Conservation (phyloP, 148 eudicot species). For the Vaccinium corymbosum region DNA sequence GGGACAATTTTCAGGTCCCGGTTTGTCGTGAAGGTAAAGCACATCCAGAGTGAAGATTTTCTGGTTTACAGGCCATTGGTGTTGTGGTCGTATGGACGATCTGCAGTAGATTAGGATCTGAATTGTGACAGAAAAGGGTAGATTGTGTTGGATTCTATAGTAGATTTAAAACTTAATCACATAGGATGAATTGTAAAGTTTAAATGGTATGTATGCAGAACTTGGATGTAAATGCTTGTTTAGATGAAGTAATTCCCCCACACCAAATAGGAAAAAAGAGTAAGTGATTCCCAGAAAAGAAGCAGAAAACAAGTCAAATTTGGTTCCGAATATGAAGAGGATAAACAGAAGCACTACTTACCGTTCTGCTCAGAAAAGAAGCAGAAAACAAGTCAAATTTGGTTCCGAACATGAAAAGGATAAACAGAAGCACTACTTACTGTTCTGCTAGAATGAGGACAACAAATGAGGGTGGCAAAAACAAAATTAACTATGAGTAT, state of each 20-base stretch:
- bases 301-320: neutral
- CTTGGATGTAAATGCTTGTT: neutral
- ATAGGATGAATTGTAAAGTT: neutral
- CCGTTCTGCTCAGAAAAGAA: neutral
- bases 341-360: neutral
- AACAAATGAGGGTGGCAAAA: neutral
- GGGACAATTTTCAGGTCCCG: constrained; percentile 86
- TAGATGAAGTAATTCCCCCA: neutral
- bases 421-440: neutral
- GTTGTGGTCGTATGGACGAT: constrained; percentile 65
- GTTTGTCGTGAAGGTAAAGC: constrained; percentile 92
- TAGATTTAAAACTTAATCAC: neutral
- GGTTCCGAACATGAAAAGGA: neutral
- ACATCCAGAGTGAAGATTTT: constrained; percentile 86
- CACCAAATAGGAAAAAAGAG: neutral
- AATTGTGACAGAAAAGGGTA: neutral
- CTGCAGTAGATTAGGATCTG: constrained; percentile 91
- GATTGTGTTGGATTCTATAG: neutral
- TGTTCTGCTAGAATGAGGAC: neutral
- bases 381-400: neutral
- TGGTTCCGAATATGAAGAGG: neutral
- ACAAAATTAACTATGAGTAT: neutral
- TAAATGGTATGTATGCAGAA: neutral
- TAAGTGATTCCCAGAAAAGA: neutral
- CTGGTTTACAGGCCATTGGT: constrained; percentile 58